Evolutionary conservation across 495 filamentous ascomycete species (phyloP).

Genomic region (Monascus purpureus): DNA sequence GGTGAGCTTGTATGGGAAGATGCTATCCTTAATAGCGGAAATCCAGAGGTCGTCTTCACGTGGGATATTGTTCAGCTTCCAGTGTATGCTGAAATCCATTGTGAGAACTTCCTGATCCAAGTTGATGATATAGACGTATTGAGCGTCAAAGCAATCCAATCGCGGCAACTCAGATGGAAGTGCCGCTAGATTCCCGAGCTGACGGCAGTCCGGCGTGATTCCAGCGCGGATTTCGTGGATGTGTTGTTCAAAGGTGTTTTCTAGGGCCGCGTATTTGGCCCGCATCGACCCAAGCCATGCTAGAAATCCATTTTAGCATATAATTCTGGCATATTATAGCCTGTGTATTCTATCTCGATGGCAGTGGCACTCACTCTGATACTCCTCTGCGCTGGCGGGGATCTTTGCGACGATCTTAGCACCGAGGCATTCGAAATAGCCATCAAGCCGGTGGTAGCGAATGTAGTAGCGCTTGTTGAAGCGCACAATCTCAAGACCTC

Average conservation of each 20-base stretch:
- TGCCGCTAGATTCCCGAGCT: conserved; percentile 1
- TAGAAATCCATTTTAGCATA: too few relatives aligned
- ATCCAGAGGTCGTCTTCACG: conserved; percentile 3
- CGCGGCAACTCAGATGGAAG: conserved; percentile 4
- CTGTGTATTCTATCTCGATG: background rate
- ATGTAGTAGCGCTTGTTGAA: conserved; percentile 10
- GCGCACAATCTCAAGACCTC: conserved; percentile 11
- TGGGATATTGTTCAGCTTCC: conserved; percentile 5
- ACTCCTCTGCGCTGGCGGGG: conserved; percentile 5
- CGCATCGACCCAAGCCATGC: conserved; percentile 2
- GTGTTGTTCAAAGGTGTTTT: background rate
- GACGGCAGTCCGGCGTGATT: conserved; percentile 1
- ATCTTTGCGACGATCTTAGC: conserved; percentile 7
- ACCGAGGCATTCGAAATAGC: conserved; percentile 10
- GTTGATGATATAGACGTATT: conserved; percentile 5
- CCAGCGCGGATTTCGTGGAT: conserved; percentile 3
- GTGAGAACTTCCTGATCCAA: conserved; percentile 5
- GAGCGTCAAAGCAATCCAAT: conserved; percentile 1
- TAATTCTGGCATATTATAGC: background rate
- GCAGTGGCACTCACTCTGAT: too few relatives aligned
- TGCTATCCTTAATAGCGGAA: conserved; percentile 3
- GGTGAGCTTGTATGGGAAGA: conserved; percentile 3
- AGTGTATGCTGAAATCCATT: conserved; percentile 6
- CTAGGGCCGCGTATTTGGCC: conserved; percentile 1
- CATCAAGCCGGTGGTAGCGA: conserved; percentile 12